Percentiles rank a stretch among this genome's conserved stretches.
These are phyloP conservation scores for Blastobotrys mokoenaii DNA, from an alignment of 805 yeast genomes.

Conservation along the genomic window DNA sequence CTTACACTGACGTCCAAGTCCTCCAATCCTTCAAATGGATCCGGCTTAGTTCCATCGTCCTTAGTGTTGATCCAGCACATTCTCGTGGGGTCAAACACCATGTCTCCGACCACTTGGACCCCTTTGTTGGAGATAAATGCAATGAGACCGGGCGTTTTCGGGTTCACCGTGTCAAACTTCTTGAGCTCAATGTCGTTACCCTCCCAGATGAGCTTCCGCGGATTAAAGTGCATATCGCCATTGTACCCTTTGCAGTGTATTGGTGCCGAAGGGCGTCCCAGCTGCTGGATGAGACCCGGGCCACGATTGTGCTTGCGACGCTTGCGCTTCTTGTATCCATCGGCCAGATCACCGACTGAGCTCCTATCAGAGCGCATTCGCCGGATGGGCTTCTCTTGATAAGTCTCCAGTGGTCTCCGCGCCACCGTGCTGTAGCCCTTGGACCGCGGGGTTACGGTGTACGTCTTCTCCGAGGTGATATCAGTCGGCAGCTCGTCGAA, in stretches of 20 bases:
- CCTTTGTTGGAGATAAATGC: constrained; percentile 30
- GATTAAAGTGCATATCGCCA: constrained; percentile 47
- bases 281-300: constrained; percentile 16
- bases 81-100: constrained; percentile 52
- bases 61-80: constrained; percentile 50
- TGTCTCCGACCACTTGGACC: constrained; percentile 42
- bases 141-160: constrained; percentile 27
- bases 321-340: constrained; percentile 6
- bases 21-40: constrained; percentile 43
- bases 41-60: constrained; percentile 25
- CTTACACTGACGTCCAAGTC: constrained; percentile 29
- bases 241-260: constrained; percentile 13
- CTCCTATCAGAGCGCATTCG: constrained; percentile 2
- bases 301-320: constrained; percentile 3
- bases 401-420: constrained; percentile 9
- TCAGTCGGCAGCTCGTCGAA: constrained; percentile 20
- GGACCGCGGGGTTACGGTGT: constrained; percentile 11
- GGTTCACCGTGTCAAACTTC: constrained; percentile 36
- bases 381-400: constrained; percentile 8
- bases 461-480: constrained; percentile 8
- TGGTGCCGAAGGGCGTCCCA: constrained; percentile 14
- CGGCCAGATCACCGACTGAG: constrained; percentile 2
- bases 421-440: constrained; percentile 1
- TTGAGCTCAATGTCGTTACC: constrained; percentile 54
- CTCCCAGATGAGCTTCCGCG: constrained; percentile 47